These are phyloP conservation scores for Beauveria varroae DNA, from an alignment of 2,329 filamentous ascomycete species.

Conservation along the genomic window DNA sequence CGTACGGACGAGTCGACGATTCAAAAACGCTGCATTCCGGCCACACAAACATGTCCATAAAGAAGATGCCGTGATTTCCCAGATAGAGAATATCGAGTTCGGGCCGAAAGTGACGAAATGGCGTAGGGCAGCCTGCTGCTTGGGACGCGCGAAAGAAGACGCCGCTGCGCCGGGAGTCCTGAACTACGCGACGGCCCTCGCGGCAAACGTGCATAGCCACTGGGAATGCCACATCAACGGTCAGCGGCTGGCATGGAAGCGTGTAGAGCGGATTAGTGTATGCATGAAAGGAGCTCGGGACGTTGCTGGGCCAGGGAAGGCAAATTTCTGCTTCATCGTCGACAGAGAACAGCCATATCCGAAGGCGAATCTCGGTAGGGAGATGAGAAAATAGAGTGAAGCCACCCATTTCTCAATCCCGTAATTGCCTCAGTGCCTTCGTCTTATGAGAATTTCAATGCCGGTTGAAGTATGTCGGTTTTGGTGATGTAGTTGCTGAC, in stretches of 20 bases:
- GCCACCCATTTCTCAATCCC: not conserved
- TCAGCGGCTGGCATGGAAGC: slow-evolving; percentile 1
- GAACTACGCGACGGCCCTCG: not conserved
- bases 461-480: not conserved
- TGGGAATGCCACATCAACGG: slow-evolving; percentile 4
- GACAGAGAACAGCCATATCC: slow-evolving; percentile 1
- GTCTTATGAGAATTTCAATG: not conserved
- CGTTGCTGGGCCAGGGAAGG: not conserved
- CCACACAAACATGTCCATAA: not conserved
- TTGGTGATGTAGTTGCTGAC: not conserved
- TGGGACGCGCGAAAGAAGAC: not conserved
- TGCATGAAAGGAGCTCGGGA: not conserved
- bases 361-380: not conserved
- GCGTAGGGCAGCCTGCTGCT: not conserved
- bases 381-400: not conserved
- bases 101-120: not conserved
- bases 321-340: slow-evolving; percentile 6
- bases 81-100: not conserved
- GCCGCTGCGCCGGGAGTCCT: not conserved
- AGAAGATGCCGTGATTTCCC: not conserved
- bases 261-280: not conserved
- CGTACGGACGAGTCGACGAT: not conserved
- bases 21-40: not conserved
- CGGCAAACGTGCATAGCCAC: slow-evolving; percentile 5
- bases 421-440: not conserved